phyloP scores from a whole-genome alignment of 768 basidiomycete genomes.

The Cystofilobasidium capitatum region DNA sequence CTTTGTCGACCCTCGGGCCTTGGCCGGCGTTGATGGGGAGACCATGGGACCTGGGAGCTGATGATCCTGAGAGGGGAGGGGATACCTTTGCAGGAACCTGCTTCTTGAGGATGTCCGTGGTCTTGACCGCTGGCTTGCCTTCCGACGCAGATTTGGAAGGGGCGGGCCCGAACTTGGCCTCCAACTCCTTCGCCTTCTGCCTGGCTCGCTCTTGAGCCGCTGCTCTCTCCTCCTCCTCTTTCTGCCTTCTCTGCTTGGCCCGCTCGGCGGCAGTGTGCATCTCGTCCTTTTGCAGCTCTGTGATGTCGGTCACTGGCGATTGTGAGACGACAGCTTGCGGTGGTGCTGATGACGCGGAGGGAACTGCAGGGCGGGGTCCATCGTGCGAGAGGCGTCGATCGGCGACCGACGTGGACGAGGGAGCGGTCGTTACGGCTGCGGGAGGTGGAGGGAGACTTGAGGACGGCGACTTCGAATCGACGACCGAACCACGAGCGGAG shows the following conservation, averaged over 20 bases:
- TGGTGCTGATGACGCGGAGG: neutral
- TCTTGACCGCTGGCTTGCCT: neutral
- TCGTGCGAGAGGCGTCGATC: neutral
- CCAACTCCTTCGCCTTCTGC: constrained; percentile 25
- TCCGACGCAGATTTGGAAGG: constrained; percentile 6
- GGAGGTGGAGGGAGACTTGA: neutral
- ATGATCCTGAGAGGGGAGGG: neutral
- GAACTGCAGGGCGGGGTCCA: neutral
- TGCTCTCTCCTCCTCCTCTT: constrained; percentile 22
- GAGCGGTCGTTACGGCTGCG: neutral
- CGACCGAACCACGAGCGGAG: too few species aligned
- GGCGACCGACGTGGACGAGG: neutral
- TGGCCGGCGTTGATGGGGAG: neutral
- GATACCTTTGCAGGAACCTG: neutral
- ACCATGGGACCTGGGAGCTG: neutral
- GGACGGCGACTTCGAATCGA: too few species aligned
- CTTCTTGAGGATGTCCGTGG: neutral
- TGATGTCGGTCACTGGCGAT: constrained; percentile 4
- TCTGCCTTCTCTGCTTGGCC: constrained; percentile 17
- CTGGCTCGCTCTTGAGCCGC: constrained; percentile 17
- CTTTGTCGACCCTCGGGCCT: neutral
- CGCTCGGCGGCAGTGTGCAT: constrained; percentile 25
- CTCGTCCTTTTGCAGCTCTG: constrained; percentile 25
- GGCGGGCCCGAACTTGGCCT: constrained; percentile 6
- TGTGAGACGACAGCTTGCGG: neutral